Base-by-base conservation (phyloP, 108 stramenopile genomes). In the Pseudonitzschia pungens region DNA sequence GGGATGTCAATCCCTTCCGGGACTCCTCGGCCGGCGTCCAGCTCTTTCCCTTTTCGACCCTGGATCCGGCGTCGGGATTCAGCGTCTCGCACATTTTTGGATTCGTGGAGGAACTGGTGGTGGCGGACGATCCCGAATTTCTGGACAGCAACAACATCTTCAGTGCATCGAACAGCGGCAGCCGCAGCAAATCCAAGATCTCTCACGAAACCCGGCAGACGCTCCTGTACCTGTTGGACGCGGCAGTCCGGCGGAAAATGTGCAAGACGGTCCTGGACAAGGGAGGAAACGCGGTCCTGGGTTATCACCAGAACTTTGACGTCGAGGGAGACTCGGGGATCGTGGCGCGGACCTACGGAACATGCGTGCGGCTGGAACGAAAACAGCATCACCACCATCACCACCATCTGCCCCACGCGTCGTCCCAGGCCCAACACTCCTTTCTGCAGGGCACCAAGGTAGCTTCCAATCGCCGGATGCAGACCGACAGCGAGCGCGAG, bases 51-150 rank as follows among this genome's bases (percentile, higher is more conserved):
- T 89, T 97, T 62, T 96, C 94, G 16, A 81, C 81, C 12, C 75
- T 98, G 20, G 96, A 97, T 73, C 86, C 85, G n/a, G 82, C 83
- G 42, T 75, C 86, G 4, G 92, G 90, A 28, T 95, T 85, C 60
- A 71, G 65, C n/a, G 81, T 96, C 0, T 41, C 82, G 11, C 90
- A 95, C 71, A 83, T 98, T 9, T 89, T 97, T 83, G 98, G 97
- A 0, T 95, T 98, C 53, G 98, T 99, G 29, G 98, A 98, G 71
- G 98, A 98, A 68, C 78, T 99, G 40, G 93, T 98, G 5, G 97
- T 98, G n/a, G 96, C 96, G 27, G 95, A 96, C 43, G 98, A 99
- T 84, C 96, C 96, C 18, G 97, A 98, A 83, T 97, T 90, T 77
- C 86, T 96, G 74, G 95, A 92, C 88, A 92, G 73, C 80, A 55